Evolutionary conservation across 108 stramenopile genomes (phyloP).

Genomic region (Skeletonema tropicum): DNA sequence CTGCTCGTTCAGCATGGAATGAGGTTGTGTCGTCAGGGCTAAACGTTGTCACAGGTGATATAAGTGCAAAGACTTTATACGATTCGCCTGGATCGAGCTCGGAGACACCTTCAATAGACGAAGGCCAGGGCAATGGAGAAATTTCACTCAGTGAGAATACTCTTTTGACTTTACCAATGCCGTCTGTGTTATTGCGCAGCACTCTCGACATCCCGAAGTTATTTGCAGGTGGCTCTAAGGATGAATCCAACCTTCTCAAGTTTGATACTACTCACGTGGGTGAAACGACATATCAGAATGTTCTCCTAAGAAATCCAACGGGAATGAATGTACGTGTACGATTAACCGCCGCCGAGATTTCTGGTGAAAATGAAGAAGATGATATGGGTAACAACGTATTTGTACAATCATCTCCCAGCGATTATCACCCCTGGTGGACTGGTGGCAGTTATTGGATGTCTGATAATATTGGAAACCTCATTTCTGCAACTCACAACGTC

Average conservation of each 20-base stretch:
- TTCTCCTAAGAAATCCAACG: slow-evolving; percentile 74
- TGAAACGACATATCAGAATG: slow-evolving; percentile 26
- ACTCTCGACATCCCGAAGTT: slow-evolving; percentile 59
- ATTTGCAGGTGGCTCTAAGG: slow-evolving; percentile 30
- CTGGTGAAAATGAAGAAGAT: slow-evolving; percentile 22
- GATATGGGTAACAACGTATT: slow-evolving; percentile 13
- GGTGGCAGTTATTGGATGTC: slow-evolving; percentile 67
- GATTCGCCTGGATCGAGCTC: background rate
- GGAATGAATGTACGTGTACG: slow-evolving; percentile 67
- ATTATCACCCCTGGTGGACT: slow-evolving; percentile 67
- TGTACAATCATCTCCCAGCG: slow-evolving; percentile 32
- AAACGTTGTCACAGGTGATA: slow-evolving; percentile 36
- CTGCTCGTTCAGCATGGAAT: slow-evolving; percentile 31
- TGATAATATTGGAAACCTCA: slow-evolving; percentile 63
- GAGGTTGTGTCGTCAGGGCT: slow-evolving; percentile 29
- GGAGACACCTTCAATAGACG: background rate
- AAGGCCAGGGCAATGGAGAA: slow-evolving; percentile 1
- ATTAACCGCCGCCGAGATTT: slow-evolving; percentile 44
- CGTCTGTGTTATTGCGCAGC: slow-evolving; percentile 54
- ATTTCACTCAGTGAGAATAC: slow-evolving; percentile 1
- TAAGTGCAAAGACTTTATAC: slow-evolving; percentile 33
- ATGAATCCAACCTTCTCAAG: slow-evolving; percentile 39
- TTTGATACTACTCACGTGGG: slow-evolving; percentile 69
- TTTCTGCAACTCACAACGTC: slow-evolving; percentile 76
- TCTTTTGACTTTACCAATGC: slow-evolving; percentile 45